Conservation (phyloP, 1,284 basidiomycete genomes). For the Malassezia japonica region DNA sequence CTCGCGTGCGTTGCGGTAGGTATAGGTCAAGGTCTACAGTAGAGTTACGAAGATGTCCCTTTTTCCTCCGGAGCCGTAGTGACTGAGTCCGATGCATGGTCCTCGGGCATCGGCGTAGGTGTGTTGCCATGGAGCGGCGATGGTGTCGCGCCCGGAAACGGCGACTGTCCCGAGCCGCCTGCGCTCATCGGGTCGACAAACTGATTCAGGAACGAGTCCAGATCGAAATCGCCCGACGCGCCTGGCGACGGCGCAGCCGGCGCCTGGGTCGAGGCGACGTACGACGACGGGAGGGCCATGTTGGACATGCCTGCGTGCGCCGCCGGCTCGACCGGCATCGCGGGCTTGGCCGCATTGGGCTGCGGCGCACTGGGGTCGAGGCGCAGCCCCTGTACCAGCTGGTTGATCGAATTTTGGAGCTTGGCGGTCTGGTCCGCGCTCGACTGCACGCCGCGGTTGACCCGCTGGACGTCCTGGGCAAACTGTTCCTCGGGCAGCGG, state of each 20-base stretch:
- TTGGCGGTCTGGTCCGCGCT: constrained; percentile 65
- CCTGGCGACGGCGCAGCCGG: background rate
- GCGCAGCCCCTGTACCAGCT: constrained; percentile 63
- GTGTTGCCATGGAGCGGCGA: background rate
- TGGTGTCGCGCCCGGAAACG: no score
- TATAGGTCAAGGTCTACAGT: no score
- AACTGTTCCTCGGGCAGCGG: constrained; percentile 7
- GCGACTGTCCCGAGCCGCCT: background rate
- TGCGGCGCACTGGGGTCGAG: constrained; percentile 49
- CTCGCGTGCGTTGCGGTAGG: no score
- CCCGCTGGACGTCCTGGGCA: constrained; percentile 52
- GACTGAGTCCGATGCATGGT: no score
- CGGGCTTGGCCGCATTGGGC: background rate
- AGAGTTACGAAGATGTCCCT: no score
- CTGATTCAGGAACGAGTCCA: constrained; percentile 36
- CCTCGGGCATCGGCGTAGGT: background rate
- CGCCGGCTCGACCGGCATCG: background rate
- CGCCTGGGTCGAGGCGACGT: background rate
- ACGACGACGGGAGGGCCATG: background rate
- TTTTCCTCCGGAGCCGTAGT: no score
- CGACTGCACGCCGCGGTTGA: constrained; percentile 55
- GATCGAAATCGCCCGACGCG: constrained; percentile 26
- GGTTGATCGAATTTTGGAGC: constrained; percentile 63
- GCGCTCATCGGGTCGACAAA: constrained; percentile 25
- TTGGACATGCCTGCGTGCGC: background rate